A percentile compares a stretch with the other conserved stretches of the same genome.
Evolutionary conservation across 257 asterid genomes (phyloP).

Genomic region (Solanum chiquidenum): DNA sequence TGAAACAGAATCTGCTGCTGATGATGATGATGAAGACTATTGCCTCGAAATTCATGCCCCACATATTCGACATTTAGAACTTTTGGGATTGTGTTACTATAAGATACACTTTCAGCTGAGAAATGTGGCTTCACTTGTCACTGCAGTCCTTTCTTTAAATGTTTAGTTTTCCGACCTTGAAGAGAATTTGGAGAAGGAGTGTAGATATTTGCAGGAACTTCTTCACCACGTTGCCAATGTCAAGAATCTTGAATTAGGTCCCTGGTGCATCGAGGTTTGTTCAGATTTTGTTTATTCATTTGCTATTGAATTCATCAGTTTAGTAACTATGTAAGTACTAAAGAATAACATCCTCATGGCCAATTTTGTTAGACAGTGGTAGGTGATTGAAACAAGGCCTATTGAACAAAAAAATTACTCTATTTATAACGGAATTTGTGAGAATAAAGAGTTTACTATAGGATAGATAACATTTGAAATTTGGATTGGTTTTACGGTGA

Average conservation of each 20-base stretch:
- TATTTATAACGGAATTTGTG: background rate
- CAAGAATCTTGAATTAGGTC: background rate
- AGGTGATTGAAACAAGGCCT: background rate
- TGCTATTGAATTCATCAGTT: background rate
- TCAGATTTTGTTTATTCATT: background rate
- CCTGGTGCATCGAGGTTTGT: background rate
- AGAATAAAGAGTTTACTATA: background rate
- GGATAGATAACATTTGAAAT: background rate
- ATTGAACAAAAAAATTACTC: background rate
- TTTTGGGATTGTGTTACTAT: background rate
- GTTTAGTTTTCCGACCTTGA: background rate
- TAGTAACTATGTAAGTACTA: background rate
- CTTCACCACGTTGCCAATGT: background rate
- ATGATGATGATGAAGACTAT: background rate
- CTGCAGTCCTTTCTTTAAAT: background rate
- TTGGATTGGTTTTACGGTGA: background rate
- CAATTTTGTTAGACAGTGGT: background rate
- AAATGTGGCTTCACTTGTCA: background rate
- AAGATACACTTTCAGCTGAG: background rate
- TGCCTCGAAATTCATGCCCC: background rate
- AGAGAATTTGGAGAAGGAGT: background rate
- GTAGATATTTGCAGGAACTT: background rate
- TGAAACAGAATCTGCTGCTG: background rate
- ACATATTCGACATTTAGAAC: background rate
- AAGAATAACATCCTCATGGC: background rate